phyloP scores from a whole-genome alignment of 805 yeast genomes.

The Candida namnaoensis region DNA sequence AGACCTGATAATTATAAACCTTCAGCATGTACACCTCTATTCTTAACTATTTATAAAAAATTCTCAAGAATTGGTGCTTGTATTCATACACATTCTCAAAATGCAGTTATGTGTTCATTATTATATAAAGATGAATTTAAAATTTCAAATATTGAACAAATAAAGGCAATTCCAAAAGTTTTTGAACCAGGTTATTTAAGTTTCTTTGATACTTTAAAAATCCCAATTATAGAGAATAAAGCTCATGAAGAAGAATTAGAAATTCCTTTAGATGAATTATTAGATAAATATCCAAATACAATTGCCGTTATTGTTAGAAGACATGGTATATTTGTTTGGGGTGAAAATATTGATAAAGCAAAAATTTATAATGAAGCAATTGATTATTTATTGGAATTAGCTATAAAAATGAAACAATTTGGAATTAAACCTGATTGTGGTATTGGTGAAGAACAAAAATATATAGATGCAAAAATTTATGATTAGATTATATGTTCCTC shows the following conservation, averaged over 20 bases:
- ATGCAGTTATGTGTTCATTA: conserved; percentile 75
- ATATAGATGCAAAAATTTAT: conserved; percentile 13
- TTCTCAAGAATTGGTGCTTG: conserved; percentile 80
- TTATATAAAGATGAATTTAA: conserved; percentile 63
- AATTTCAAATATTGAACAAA: conserved; percentile 80
- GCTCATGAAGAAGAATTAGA: conserved; percentile 83
- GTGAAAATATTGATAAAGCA: conserved; percentile 85
- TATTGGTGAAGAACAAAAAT: conserved; percentile 24
- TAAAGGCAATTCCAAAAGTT: conserved; percentile 73
- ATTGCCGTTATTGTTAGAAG: conserved; percentile 86
- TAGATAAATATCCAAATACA: conserved; percentile 63
- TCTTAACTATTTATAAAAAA: conserved; percentile 52
- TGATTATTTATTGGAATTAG: conserved; percentile 80
- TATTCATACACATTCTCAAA: conserved; percentile 89
- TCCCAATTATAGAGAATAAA: conserved; percentile 88
- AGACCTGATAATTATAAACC: conserved; percentile 69
- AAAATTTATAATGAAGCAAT: conserved; percentile 89
- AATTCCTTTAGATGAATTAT: conserved; percentile 53
- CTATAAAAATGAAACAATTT: conserved; percentile 68
- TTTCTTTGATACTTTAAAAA: conserved; percentile 64
- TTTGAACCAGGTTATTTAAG: conserved; percentile 51
- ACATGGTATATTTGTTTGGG: conserved; percentile 98
- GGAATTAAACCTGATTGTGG: conserved; percentile 46
- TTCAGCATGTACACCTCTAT: conserved; percentile 90
- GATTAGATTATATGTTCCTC: conserved; percentile 9